Evolutionary conservation across 2,329 filamentous ascomycete genomes (phyloP), one percentile per base, ranked within the genome.

Genomic region (Penicillium sp.): DNA sequence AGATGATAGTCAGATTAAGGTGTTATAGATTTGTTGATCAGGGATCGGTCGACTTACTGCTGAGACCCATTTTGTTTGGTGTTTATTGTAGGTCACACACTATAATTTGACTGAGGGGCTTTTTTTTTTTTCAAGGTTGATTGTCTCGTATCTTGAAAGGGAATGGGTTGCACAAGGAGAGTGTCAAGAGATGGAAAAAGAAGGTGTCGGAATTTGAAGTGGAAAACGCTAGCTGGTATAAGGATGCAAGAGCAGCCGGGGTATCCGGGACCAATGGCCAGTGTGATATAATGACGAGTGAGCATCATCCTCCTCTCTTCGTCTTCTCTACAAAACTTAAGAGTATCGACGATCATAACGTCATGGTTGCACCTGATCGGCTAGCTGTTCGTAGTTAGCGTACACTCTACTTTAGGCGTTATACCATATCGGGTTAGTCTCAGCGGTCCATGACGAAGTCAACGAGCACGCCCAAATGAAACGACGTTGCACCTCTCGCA

Each of bases 361-460:
- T 73, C 71, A 73, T 73, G 49, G 58, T 68, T 68, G 63, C 61
- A 65, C 59, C 49, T 49, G 53, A 58, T 57, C 54, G 55, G 57
- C 66, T 68, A 66, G 55, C 67, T 56, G 49, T 33, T 60, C 21
- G 49, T 51, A 48, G 51, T 59, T 71, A 70, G 69, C 50, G 8
- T 17, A 35, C 47, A 64, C 60, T 57, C 42, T 59, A 60, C 53
- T 45, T 15, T 1, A 1, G 0, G 2, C 44, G 15, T 63, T 70
- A 71, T 38, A 2, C 68, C 58, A 4, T 0, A 64, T 61, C 8
- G 2, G 63, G 66, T 27, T 58, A 59, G 62, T 61, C 55, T 35
- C 19, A 13, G 41, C 42, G 45, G 61, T 68, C 66, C 68, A 73
- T 73, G 70, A 73, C 70, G 70, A 66, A 61, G 69, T 67, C 59